A percentile compares a stretch with the other conserved stretches of the same genome.
Evolutionary conservation across 495 filamentous ascomycete species (phyloP).

Genomic region (Penicillium longicatenatum): DNA sequence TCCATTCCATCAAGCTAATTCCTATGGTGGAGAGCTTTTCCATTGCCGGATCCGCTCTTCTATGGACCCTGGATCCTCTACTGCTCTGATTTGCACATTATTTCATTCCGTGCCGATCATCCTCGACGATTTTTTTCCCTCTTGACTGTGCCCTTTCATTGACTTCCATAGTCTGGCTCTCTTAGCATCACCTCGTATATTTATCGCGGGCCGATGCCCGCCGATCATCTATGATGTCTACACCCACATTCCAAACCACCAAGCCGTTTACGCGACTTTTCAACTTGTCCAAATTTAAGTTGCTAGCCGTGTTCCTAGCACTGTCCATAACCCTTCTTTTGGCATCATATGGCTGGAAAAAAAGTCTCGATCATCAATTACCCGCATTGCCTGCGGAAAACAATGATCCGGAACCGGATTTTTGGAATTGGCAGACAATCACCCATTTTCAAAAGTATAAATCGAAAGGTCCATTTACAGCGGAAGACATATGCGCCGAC

Average conservation of each 20-base stretch:
- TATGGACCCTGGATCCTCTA: not conserved
- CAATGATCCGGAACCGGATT: constrained; percentile 10
- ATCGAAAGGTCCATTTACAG: not conserved
- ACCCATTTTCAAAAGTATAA: constrained; percentile 11
- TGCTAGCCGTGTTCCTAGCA: constrained; percentile 7
- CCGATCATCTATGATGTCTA: not conserved
- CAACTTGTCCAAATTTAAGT: constrained; percentile 10
- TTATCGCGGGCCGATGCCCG: not conserved
- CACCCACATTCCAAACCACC: constrained; percentile 3
- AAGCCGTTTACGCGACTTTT: not conserved
- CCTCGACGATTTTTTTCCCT: not conserved
- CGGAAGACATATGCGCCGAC: constrained; percentile 22
- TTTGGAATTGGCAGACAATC: constrained; percentile 20
- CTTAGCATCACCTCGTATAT: not conserved
- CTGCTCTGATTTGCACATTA: not conserved
- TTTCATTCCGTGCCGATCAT: not conserved
- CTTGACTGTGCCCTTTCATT: not conserved
- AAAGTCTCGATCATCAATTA: not conserved
- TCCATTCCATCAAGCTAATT: not conserved
- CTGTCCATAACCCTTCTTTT: constrained; percentile 11
- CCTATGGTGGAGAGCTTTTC: not conserved
- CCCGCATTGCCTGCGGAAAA: not conserved
- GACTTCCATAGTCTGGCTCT: not conserved
- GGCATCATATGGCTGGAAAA: constrained; percentile 8
- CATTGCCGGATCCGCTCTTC: not conserved